Percentiles rank a stretch among this genome's conserved stretches.
phyloP scores from a whole-genome alignment of 768 basidiomycete genomes.

The Boletus coccyginus region DNA sequence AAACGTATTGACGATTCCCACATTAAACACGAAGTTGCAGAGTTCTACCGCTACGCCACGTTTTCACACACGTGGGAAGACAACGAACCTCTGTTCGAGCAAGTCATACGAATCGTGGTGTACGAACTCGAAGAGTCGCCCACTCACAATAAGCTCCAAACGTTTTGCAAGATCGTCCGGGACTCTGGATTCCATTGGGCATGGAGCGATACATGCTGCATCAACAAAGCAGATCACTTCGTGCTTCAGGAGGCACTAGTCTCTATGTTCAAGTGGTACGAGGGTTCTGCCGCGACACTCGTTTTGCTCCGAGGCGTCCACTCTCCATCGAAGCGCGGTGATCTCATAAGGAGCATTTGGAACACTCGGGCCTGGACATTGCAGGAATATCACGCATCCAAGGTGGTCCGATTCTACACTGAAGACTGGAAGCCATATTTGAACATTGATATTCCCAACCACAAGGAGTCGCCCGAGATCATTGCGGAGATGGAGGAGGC shows the following conservation, averaged over 20 bases:
- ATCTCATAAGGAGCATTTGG: slow-evolving; percentile 1
- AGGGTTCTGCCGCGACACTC: not conserved
- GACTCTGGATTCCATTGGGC: slow-evolving; percentile 3
- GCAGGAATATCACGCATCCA: slow-evolving; percentile 6
- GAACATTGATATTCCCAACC: not conserved
- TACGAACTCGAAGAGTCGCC: not conserved
- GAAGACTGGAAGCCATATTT: not conserved
- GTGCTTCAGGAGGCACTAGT: slow-evolving; percentile 3
- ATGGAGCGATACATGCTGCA: slow-evolving; percentile 9
- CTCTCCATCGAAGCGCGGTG: not conserved
- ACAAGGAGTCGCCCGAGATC: slow-evolving; percentile 3
- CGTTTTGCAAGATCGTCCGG: slow-evolving; percentile 5
- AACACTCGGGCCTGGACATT: slow-evolving; percentile 5
- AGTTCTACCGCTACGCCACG: slow-evolving; percentile 2
- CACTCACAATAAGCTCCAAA: not conserved
- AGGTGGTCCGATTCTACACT: slow-evolving; percentile 5
- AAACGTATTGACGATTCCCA: not conserved
- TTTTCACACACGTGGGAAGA: slow-evolving; percentile 6
- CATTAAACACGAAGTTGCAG: not conserved
- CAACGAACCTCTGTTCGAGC: not conserved
- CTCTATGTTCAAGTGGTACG: slow-evolving; percentile 11
- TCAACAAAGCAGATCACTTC: not conserved
- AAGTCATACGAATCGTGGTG: not conserved
- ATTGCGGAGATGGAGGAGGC: slow-evolving; percentile 6
- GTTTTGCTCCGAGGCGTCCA: slow-evolving; percentile 3